Evolutionary conservation across 345 rosid genomes (phyloP).

Genomic region (Gossypium rotundifolium): DNA sequence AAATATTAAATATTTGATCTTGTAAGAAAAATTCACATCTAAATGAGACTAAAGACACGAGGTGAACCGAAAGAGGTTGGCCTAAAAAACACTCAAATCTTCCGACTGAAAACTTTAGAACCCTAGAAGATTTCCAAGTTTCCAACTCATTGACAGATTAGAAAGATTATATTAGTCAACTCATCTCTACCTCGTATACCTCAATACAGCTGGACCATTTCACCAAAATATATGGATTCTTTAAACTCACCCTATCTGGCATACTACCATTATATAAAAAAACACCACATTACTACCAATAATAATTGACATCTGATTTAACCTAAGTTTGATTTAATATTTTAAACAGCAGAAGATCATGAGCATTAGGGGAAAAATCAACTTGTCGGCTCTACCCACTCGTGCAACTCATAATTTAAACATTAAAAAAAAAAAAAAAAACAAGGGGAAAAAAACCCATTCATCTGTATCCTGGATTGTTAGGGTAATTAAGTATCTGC

Average conservation of each 20-base stretch:
- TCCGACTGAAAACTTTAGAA: neutral
- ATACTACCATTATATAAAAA: constrained; percentile 27
- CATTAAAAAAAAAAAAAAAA: neutral
- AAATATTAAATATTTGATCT: too few relatives aligned
- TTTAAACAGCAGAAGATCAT: neutral
- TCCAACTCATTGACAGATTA: constrained; percentile 42
- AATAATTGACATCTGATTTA: neutral
- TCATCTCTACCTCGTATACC: constrained; percentile 23
- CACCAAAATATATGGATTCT: constrained; percentile 7
- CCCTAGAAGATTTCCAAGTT: constrained; percentile 19
- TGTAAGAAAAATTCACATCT: neutral
- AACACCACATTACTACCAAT: neutral
- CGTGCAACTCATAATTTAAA: constrained; percentile 42
- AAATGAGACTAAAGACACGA: neutral
- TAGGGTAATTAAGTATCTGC: neutral
- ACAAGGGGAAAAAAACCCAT: neutral
- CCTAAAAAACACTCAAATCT: neutral
- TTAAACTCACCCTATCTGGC: constrained; percentile 32
- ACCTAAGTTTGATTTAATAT: neutral
- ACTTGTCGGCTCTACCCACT: constrained; percentile 24
- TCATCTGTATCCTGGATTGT: constrained; percentile 9
- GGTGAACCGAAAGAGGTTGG: too few relatives aligned
- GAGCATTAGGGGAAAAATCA: neutral
- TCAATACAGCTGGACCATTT: constrained; percentile 50
- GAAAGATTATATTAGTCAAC: constrained; percentile 14